A percentile compares a stretch with the other conserved stretches of the same genome.
Conservation (phyloP, 192 early-diverging fungal species). For the Glomus cerebriforme region DNA sequence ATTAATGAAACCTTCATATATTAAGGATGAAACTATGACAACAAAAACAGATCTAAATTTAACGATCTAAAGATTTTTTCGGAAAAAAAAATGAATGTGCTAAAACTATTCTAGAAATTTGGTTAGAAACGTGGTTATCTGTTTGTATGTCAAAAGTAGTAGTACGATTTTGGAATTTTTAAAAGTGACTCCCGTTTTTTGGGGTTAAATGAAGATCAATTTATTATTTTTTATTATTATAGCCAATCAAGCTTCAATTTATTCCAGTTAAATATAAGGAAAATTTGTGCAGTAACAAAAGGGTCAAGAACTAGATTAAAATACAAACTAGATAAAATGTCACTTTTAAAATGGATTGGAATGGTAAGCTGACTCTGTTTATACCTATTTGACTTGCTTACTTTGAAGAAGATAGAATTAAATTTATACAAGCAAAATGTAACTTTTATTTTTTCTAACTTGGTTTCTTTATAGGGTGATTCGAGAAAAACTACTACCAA, state of each 20-base stretch:
- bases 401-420: neutral
- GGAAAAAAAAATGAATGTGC: too few species aligned
- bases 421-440: neutral
- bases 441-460: neutral
- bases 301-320: neutral
- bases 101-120: too few species aligned
- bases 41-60: too few species aligned
- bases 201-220: too few species aligned
- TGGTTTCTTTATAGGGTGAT: neutral
- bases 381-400: neutral
- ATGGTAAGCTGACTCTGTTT: neutral
- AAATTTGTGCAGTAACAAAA: neutral
- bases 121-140: too few species aligned
- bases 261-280: neutral
- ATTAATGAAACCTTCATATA: neutral
- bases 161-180: too few species aligned
- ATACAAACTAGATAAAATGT: neutral
- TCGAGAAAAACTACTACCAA: conserved; percentile 7
- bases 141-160: too few species aligned
- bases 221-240: neutral
- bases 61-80: too few species aligned
- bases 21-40: neutral
- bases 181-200: too few species aligned
- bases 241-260: neutral
- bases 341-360: conserved; percentile 13